These are phyloP conservation scores for Brassica juncea DNA, from an alignment of 345 rosid genomes.

Conservation along the genomic window DNA sequence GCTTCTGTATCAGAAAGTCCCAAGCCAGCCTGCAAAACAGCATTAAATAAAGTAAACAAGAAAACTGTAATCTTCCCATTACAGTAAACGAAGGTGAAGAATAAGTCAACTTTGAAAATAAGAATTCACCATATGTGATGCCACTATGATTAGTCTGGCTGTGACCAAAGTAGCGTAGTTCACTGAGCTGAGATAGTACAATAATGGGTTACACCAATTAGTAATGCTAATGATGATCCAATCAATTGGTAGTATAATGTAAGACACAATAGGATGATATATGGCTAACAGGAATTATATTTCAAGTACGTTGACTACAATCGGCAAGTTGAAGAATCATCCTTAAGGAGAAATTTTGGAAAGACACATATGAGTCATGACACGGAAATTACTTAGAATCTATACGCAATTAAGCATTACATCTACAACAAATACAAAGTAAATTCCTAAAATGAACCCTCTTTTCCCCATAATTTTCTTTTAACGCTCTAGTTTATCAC, in stretches of 20 bases:
- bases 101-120: slow-evolving; percentile 23
- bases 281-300: slow-evolving; percentile 7
- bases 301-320: slow-evolving; percentile 12
- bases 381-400: slow-evolving; percentile 17
- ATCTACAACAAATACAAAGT: slow-evolving; percentile 17
- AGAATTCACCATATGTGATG: slow-evolving; percentile 77
- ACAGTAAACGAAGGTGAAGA: slow-evolving; percentile 20
- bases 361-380: slow-evolving; percentile 10
- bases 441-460: background rate
- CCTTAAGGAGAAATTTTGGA: background rate
- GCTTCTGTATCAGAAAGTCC: slow-evolving; percentile 93
- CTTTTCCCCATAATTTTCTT: background rate
- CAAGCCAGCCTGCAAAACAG: slow-evolving; percentile 64
- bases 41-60: slow-evolving; percentile 10
- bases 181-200: slow-evolving; percentile 54
- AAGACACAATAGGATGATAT: background rate
- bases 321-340: slow-evolving; percentile 12
- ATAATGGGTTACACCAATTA: slow-evolving; percentile 11
- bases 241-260: background rate
- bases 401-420: slow-evolving; percentile 18
- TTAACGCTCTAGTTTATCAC: background rate
- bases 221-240: slow-evolving; percentile 14
- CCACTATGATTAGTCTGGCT: slow-evolving; percentile 75
- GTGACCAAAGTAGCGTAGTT: slow-evolving; percentile 87
- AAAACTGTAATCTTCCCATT: slow-evolving; percentile 16